Evolutionary conservation across 1,284 basidiomycete species (phyloP).

Genomic region (Takashimella tepidaria): DNA sequence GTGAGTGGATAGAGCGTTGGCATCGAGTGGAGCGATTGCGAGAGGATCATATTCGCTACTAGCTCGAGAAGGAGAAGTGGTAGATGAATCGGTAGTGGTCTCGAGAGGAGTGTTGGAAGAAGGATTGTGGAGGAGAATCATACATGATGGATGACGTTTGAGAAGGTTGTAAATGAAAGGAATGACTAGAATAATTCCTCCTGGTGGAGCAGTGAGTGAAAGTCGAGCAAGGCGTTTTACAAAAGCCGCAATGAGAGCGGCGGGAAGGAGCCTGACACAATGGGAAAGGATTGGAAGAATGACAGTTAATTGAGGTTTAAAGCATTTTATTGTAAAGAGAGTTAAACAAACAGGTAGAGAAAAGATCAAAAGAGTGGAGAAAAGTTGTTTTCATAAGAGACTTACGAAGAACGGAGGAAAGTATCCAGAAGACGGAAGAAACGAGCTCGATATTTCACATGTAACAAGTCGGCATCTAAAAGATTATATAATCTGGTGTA

Average conservation of each 20-base stretch:
- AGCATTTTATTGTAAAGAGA: conserved; percentile 2
- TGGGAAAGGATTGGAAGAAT: no score
- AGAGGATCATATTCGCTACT: conserved; percentile 53
- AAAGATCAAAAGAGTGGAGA: neutral
- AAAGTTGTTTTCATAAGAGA: conserved; percentile 14
- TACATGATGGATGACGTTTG: conserved; percentile 83
- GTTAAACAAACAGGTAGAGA: neutral
- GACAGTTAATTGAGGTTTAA: no score
- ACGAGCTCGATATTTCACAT: conserved; percentile 84
- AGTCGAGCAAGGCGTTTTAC: conserved; percentile 84
- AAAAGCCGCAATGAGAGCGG: conserved; percentile 85
- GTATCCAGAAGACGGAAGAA: conserved; percentile 91
- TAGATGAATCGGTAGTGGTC: conserved; percentile 18
- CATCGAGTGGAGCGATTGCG: conserved; percentile 69
- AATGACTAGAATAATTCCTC: conserved; percentile 82
- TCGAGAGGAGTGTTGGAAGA: conserved; percentile 44
- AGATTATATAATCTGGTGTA: conserved; percentile 91
- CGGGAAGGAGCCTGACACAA: conserved; percentile 80
- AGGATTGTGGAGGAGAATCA: conserved; percentile 81
- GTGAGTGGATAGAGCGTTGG: conserved; percentile 76
- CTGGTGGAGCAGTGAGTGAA: conserved; percentile 77
- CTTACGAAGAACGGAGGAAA: conserved; percentile 84
- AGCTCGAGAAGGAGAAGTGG: conserved; percentile 1
- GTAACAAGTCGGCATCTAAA: conserved; percentile 78
- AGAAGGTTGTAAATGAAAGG: conserved; percentile 94